phyloP scores from a whole-genome alignment of 2,329 filamentous ascomycete genomes.

The Aureobasidium sp. region DNA sequence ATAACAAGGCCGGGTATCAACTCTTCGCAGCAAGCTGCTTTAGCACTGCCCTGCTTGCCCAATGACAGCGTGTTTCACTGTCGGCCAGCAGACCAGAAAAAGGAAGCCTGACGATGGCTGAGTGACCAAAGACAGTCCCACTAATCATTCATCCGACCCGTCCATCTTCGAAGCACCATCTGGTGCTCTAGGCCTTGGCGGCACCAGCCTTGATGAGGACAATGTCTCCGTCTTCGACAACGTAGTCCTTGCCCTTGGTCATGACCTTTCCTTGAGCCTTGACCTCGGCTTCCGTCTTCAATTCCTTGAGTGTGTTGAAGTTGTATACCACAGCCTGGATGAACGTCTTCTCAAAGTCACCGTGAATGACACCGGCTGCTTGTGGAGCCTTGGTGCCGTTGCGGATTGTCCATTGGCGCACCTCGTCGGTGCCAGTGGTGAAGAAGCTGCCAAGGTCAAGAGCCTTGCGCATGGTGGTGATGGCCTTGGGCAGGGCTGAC shows the following conservation, averaged over 20 bases:
- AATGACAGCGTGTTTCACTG: not conserved
- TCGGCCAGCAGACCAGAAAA: not conserved
- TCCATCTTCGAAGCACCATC: not conserved
- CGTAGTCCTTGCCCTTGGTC: slow-evolving; percentile 98
- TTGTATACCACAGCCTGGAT: slow-evolving; percentile 96
- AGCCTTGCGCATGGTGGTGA: slow-evolving; percentile 85
- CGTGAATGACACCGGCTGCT: slow-evolving; percentile 95
- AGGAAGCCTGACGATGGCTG: not conserved
- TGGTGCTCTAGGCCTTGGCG: slow-evolving; percentile 50
- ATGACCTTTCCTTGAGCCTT: slow-evolving; percentile 94
- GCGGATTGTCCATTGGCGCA: slow-evolving; percentile 96
- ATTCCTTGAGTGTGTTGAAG: slow-evolving; percentile 71
- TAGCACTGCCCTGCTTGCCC: not conserved
- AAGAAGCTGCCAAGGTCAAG: slow-evolving; percentile 93
- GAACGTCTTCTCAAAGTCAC: slow-evolving; percentile 99
- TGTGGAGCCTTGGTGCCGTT: slow-evolving; percentile 96
- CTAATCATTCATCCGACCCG: not conserved
- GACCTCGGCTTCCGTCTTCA: slow-evolving; percentile 79
- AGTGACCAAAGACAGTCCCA: slow-evolving; percentile 1
- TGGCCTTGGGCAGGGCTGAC: slow-evolving; percentile 84
- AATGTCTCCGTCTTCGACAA: slow-evolving; percentile 74
- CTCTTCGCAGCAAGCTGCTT: slow-evolving; percentile 15
- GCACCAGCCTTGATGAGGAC: slow-evolving; percentile 86
- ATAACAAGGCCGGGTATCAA: slow-evolving; percentile 10
- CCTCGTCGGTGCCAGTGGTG: slow-evolving; percentile 91